phyloP scores from a whole-genome alignment of 345 rosid genomes.

The Psidium guajava region DNA sequence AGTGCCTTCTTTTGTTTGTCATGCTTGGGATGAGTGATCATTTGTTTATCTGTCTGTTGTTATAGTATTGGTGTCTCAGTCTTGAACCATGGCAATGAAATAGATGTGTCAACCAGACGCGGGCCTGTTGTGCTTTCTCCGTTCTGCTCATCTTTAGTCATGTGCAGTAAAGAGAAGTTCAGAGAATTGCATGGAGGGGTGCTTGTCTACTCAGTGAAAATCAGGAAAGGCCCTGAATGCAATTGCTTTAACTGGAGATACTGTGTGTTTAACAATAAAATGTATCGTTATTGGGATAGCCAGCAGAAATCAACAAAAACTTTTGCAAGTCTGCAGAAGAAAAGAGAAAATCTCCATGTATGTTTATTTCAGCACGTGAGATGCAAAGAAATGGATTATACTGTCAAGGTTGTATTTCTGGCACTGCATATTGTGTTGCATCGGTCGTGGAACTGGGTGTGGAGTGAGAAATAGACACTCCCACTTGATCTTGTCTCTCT shows the following conservation, averaged over 20 bases:
- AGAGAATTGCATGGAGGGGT: not conserved
- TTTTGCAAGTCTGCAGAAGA: not conserved
- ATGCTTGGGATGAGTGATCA: not conserved
- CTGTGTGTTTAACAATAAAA: not conserved
- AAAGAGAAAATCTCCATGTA: not conserved
- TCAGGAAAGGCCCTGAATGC: not conserved
- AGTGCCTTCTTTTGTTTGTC: not conserved
- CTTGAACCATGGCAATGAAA: not conserved
- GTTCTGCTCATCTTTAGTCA: not conserved
- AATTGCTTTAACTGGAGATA: not conserved
- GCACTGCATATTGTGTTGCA: not conserved
- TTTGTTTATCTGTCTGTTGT: not conserved
- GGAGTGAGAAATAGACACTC: not conserved
- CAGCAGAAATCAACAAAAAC: not conserved
- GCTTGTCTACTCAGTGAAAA: not conserved
- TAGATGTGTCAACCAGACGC: not conserved
- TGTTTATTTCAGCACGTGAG: not conserved
- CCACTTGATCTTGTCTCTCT: not conserved
- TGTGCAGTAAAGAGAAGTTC: not conserved
- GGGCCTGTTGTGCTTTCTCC: not conserved
- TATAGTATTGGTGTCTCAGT: not conserved
- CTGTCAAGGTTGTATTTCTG: not conserved
- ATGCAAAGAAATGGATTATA: not conserved
- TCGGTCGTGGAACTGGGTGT: not conserved
- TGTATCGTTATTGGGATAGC: not conserved